Conservation (phyloP, 441 rosid genomes). For the Codiaeum variegatum region DNA sequence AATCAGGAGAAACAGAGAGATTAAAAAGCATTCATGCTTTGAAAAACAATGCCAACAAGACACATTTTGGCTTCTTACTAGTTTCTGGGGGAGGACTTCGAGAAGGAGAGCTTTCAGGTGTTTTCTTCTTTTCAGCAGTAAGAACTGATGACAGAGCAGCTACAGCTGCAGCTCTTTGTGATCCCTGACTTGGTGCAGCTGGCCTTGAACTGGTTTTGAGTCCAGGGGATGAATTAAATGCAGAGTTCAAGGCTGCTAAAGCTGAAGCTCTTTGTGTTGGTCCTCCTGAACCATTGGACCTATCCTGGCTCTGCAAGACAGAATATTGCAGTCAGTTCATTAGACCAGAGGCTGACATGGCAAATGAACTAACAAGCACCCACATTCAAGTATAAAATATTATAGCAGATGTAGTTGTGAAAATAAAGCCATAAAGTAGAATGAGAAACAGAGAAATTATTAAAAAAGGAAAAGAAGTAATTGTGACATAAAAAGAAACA, state of each 20-base stretch:
- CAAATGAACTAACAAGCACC: neutral
- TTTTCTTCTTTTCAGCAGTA: constrained; percentile 74
- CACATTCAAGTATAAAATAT: neutral
- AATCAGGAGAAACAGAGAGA: neutral
- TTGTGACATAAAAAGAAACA: neutral
- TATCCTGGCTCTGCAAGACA: constrained; percentile 49
- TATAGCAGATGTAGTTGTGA: neutral
- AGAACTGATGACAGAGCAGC: constrained; percentile 98
- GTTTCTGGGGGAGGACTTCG: constrained; percentile 59
- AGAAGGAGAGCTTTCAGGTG: constrained; percentile 67
- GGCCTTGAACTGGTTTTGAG: constrained; percentile 46
- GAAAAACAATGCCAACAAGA: neutral
- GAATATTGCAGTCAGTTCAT: constrained; percentile 15
- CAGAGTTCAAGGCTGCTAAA: constrained; percentile 85
- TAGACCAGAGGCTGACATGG: constrained; percentile 7
- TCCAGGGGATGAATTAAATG: constrained; percentile 63
- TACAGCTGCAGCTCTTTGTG: constrained; percentile 98
- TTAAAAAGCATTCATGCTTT: constrained; percentile 1
- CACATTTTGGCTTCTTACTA: constrained; percentile 38
- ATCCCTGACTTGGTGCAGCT: constrained; percentile 51
- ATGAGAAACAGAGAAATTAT: neutral
- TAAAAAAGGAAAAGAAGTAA: neutral
- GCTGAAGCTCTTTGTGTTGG: constrained; percentile 97
- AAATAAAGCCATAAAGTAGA: neutral
- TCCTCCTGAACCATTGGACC: constrained; percentile 65